Base-by-base conservation (phyloP, 257 asterid species). In the Dorcoceras hygrometricum region DNA sequence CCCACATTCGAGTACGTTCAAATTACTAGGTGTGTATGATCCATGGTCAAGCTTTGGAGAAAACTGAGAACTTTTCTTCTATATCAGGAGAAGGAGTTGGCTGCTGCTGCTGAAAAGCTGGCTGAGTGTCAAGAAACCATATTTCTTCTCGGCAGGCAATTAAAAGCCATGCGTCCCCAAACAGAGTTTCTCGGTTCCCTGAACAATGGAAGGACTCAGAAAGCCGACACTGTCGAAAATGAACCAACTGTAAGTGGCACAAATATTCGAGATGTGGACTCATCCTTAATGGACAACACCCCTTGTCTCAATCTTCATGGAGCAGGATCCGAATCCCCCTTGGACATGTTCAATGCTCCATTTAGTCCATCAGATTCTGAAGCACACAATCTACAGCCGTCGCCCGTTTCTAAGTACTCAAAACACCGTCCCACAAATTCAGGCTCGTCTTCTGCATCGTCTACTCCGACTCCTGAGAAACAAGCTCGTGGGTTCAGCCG, bases 91-190 rank as follows among this genome's bases (percentile, higher is more conserved):
- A 83, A 77, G 68, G 97, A 90, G 36, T 71, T 90, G 63, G 79
- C 90, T 3, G 95, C 91, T 39, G 99, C 99, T 27, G 89, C 95
- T 23, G 96, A 86, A 76, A 94, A 88, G 86, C 84, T 94, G 39
- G 92, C 96, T 0, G 96, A 88, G 77, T 94, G 97, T 74, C 99
- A 94, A 75, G 95, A 94, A 78, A 87, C 95, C 73, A 94, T 94
- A 58, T 85, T 76, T 65, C 95, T 94, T 59, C 95, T 94, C 0
- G 95, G 96, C 22, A 94, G 87, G 75, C 97, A 88, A 76, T 64
- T 94, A 79, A 84, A 90, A 56, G 62, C 86, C 36, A 69, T 94
- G 65, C 95, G 89, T 69, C 95, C 99, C 28, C 95, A 78, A 66
- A 65, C 86, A 2, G 96, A 86, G 62, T 58, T 54, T 43, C 65